Conservation (phyloP, 2,329 filamentous ascomycete species). For the Ceratocystis cacaofunesta region DNA sequence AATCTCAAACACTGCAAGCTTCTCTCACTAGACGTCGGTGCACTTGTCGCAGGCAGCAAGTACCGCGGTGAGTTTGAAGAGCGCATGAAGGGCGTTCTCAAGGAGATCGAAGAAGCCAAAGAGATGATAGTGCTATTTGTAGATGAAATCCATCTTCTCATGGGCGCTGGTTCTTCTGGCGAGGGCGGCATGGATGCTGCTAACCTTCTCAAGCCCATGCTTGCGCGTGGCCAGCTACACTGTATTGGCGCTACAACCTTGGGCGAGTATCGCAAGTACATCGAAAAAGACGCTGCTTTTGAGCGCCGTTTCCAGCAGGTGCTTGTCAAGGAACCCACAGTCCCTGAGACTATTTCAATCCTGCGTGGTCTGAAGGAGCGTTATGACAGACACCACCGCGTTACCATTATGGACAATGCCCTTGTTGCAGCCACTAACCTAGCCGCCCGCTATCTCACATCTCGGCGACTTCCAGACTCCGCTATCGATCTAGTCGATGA, state of each 20-base stretch:
- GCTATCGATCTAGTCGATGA: slow-evolving; percentile 95
- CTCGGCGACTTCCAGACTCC: slow-evolving; percentile 81
- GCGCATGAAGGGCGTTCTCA: slow-evolving; percentile 96
- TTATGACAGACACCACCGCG: slow-evolving; percentile 96
- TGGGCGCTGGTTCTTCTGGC: slow-evolving; percentile 88
- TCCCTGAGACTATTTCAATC: slow-evolving; percentile 87
- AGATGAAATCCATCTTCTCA: slow-evolving; percentile 95
- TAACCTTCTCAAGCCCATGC: slow-evolving; percentile 94
- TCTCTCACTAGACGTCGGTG: slow-evolving; percentile 87
- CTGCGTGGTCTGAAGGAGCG: slow-evolving; percentile 96
- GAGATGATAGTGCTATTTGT: slow-evolving; percentile 97
- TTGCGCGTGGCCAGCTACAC: slow-evolving; percentile 89
- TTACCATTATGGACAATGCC: slow-evolving; percentile 87
- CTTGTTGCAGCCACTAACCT: slow-evolving; percentile 85
- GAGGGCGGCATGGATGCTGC: slow-evolving; percentile 98
- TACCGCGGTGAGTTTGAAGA: slow-evolving; percentile 98
- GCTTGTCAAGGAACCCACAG: slow-evolving; percentile 80
- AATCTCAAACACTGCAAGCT: slow-evolving; percentile 88
- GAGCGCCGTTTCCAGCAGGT: slow-evolving; percentile 98
- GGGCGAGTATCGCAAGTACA: slow-evolving; percentile 93
- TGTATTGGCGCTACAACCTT: slow-evolving; percentile 96
- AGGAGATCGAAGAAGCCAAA: slow-evolving; percentile 87
- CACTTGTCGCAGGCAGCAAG: slow-evolving; percentile 92
- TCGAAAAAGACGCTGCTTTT: slow-evolving; percentile 96
- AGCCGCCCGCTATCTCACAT: slow-evolving; percentile 83